Conservation (phyloP, 306 rosid species). For the Calophaca sinica region DNA sequence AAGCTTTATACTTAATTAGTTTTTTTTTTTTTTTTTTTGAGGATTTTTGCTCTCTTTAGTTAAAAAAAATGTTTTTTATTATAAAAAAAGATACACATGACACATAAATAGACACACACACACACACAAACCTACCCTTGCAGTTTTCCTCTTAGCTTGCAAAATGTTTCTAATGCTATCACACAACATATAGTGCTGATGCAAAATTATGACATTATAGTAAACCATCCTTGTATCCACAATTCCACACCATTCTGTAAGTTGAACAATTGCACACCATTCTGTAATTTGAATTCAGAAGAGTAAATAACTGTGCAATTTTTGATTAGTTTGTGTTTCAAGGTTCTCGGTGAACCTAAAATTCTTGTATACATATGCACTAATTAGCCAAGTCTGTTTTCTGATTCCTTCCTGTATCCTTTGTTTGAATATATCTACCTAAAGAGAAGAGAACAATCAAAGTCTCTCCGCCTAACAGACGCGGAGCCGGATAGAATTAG, state of each 20-base stretch:
- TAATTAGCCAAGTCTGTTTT: slow-evolving; percentile 19
- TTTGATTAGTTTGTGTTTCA: not conserved
- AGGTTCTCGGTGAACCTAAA: not conserved
- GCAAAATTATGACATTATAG: not conserved
- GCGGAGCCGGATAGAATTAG: slow-evolving; percentile 59
- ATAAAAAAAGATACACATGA: too few species aligned
- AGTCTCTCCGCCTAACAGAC: slow-evolving; percentile 44
- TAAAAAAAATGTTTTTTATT: too few species aligned
- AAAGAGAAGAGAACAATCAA: slow-evolving; percentile 46
- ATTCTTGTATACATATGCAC: not conserved
- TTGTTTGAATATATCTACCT: slow-evolving; percentile 43
- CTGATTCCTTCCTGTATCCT: slow-evolving; percentile 19
- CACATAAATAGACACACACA: too few species aligned
- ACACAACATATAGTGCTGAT: not conserved
- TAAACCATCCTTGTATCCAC: not conserved
- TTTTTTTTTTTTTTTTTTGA: too few species aligned
- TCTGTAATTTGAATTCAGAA: slow-evolving; percentile 3
- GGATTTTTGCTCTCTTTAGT: too few species aligned
- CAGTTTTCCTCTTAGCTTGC: too few species aligned
- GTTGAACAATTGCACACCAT: not conserved
- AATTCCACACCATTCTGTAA: not conserved
- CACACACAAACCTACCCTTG: too few species aligned
- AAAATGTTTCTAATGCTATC: too few species aligned
- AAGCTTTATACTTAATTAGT: too few species aligned
- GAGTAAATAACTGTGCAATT: too few species aligned